Base-by-base conservation (phyloP, 2,329 filamentous ascomycete species). In the Aureobasidium subglaciale region DNA sequence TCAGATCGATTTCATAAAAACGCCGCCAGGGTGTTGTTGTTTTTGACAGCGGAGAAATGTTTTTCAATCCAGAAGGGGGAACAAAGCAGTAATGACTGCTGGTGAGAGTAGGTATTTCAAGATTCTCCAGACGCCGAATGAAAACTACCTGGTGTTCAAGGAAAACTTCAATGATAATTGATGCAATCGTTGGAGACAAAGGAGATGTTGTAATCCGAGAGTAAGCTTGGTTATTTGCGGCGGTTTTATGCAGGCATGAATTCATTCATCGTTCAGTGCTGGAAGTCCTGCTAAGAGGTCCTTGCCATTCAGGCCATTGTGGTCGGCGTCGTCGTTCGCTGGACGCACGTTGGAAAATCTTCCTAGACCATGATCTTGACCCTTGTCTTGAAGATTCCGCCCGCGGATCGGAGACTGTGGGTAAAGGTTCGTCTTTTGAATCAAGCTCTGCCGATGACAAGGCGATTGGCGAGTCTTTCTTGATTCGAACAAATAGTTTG, bases 401-500 rank as follows among this genome's bases (percentile, higher is more conserved):
- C 43, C 66, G 64, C 42, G 62, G 67, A 58, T 64, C 65, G 10
- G 61, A 43, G 34, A 61, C 55, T n/a, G n/a, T 27, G 15, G 66
- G 64, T 45, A 61, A 59, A 53, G 60, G 55, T 32, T 63, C 62
- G 45, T 64, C 61, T 24, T 59, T 60, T 27, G 59, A 59, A 40
- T 68, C 60, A 61, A 58, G 59, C 40, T 68, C 60, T 61, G 67
- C 62, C 37, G 63, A 60, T 49, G 64, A 64, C 46, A 65, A 55
- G 7, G 64, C 59, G 37, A 65, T 57, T 1, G 65, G 64, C 15
- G 62, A 59, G 58, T 81, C 75, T 61, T 83, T 87, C 62, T 84
- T 84, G 72, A 97, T 88, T 65, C 85, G 86, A 75, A 91, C 96
- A 71, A 97, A 96, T 15, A 99, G 77, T 10, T 90, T 95, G 2